Base-by-base conservation (phyloP, 345 rosid species). In the Acer campestre region DNA sequence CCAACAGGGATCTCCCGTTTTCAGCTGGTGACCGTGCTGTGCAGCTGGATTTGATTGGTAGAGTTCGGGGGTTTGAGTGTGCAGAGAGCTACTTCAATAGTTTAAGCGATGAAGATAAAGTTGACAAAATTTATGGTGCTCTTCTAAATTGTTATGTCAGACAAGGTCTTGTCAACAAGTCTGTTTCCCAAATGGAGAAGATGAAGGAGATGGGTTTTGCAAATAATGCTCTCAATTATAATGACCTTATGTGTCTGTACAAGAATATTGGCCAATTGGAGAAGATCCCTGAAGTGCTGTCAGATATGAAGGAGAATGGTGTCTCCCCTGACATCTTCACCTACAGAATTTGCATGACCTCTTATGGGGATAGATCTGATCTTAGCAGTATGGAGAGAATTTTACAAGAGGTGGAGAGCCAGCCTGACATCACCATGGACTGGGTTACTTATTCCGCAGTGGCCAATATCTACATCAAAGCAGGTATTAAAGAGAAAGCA, bases 21-120 rank as follows among this genome's bases (percentile, higher is more conserved):
- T 75, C 86, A 29, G 56, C 55, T 14, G 49, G 74, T 77, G 87
- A 83, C 22, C 64, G 13, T 35, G 90, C 90, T 17, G 76, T 85
- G 73, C 85, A 75, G 76, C 75, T 88, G 86, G 84, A 85, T 80
- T 80, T 88, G 74, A 84, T 88, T 20, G 84, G 88, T 62, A 80
- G 65, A 62, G 86, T 85, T 84, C 74, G 55, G 10, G 87, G 90
- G 22, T 42, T 82, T 10, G 85, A 79, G 67, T 79, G 73, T 29
- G 89, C 86, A 17, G 82, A 85, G 81, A 77, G 42, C 70, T 85
- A 79, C 80, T 84, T 85, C 79, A 70, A 77, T 38, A 79, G 82
- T 78, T 53, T 85, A 71, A 66, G 40, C 22, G 85, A 80, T 9
- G 38, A 75, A 75, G 82, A 82, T 55, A 85, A 79, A 82, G 25